Conservation (phyloP, 129 eudicot genomes). For the sunflower (Helianthus annuus) region DNA sequence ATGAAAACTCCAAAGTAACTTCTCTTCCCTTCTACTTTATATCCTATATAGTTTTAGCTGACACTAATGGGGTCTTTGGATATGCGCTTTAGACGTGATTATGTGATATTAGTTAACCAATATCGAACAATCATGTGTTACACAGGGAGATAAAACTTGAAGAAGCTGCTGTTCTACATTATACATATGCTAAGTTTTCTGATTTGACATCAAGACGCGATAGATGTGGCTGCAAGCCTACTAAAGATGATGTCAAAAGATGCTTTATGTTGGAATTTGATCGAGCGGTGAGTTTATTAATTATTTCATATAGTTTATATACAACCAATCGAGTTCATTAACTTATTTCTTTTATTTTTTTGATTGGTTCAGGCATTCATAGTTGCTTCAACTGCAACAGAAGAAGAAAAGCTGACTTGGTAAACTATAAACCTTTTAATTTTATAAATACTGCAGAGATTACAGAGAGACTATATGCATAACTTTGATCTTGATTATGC, state of each 20-base stretch:
- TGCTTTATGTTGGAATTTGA: slow-evolving; percentile 97
- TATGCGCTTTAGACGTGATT: neutral
- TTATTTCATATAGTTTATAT: neutral
- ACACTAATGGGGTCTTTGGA: neutral
- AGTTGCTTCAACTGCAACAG: slow-evolving; percentile 89
- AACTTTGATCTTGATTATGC: slow-evolving; percentile 21
- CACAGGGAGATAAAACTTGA: slow-evolving; percentile 85
- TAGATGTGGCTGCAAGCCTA: slow-evolving; percentile 98
- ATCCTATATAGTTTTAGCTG: neutral
- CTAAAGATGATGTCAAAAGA: slow-evolving; percentile 88
- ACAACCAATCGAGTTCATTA: slow-evolving; percentile 22
- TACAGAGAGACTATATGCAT: neutral
- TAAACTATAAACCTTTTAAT: slow-evolving; percentile 30
- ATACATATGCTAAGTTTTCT: slow-evolving; percentile 82
- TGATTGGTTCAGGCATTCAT: slow-evolving; percentile 77
- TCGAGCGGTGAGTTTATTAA: slow-evolving; percentile 67
- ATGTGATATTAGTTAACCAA: neutral
- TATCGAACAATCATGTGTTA: neutral
- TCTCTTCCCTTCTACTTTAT: slow-evolving; percentile 3
- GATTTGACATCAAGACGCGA: slow-evolving; percentile 96
- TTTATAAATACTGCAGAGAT: neutral
- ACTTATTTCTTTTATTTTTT: slow-evolving; percentile 13
- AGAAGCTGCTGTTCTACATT: slow-evolving; percentile 96
- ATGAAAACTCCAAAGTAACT: slow-evolving; percentile 90
- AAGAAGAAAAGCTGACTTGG: slow-evolving; percentile 93